These are phyloP conservation scores for Septoria linicola DNA, from an alignment of 2,329 filamentous ascomycete species.

Conservation along the genomic window DNA sequence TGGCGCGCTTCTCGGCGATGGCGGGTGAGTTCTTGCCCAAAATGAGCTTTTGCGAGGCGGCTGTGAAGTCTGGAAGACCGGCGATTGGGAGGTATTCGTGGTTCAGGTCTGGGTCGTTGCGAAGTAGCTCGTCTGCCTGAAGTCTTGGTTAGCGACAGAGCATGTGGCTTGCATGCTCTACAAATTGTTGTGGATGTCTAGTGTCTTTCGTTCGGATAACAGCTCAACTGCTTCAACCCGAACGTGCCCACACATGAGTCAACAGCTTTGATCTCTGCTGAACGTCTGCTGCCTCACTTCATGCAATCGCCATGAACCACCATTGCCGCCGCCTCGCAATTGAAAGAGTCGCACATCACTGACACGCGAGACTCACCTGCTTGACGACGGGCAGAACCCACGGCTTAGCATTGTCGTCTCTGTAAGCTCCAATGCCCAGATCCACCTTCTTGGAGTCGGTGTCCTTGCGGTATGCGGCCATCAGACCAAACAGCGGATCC, in stretches of 20 bases:
- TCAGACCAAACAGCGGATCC: constrained; percentile 90
- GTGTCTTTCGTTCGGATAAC: too few species aligned
- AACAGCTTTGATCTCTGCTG: too few species aligned
- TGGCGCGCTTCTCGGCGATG: constrained; percentile 75
- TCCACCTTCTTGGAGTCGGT: constrained; percentile 78
- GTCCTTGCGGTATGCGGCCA: constrained; percentile 83
- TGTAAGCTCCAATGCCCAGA: constrained; percentile 90
- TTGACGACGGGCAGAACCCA: constrained; percentile 96
- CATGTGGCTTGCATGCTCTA: too few species aligned
- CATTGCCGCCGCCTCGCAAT: too few species aligned
- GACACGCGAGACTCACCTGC: constrained; percentile 63
- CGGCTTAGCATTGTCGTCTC: constrained; percentile 92
- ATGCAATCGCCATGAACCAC: too few species aligned
- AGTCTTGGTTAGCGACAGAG: not conserved
- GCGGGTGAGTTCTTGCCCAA: constrained; percentile 78
- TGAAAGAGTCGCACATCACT: too few species aligned
- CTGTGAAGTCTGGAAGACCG: constrained; percentile 79
- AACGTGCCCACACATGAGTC: too few species aligned
- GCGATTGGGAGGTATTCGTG: constrained; percentile 98
- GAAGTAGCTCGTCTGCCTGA: constrained; percentile 86
- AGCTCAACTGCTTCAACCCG: too few species aligned
- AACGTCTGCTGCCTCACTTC: too few species aligned
- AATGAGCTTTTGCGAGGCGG: constrained; percentile 86
- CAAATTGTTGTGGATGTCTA: too few species aligned
- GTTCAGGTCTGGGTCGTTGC: constrained; percentile 84